Base-by-base conservation (phyloP, 2,329 filamentous ascomycete genomes). In the Aschersonia sp. region DNA sequence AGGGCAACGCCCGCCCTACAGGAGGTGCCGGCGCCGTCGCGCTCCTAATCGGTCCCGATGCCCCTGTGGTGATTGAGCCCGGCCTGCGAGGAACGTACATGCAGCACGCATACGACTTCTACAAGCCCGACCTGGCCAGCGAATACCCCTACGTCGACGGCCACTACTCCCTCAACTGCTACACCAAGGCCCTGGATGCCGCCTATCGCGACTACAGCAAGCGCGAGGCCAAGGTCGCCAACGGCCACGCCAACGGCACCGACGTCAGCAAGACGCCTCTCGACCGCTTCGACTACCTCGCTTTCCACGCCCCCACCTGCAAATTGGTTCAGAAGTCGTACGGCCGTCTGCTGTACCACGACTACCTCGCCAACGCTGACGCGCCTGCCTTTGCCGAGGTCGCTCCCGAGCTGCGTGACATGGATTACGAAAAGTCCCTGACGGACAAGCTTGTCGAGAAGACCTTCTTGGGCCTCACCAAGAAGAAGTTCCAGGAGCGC, bases 281-380 rank as follows among this genome's bases (percentile, higher is more conserved):
- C 50, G 85, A 90, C 66, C 81, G 84, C 60, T 92, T 92, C 65
- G 85, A 90, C 67, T 86, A 87, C 70, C 67, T 92, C 62, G 67
- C 80, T 51, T 92, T 89, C 79, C 86, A 92, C 66, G 76, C 86
- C 14, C 86, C 86, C 41, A 90, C 81, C 53, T 92, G 86, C 82
- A 92, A 92, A 73, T 74, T 88, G 49, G 86, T 92, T 51, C 73
- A 84, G 62, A 92, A 92, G 72, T 88, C 84, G 14, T 92, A 88
- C 62, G 86, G 78, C 50, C 83, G 86, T 55, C 74, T 92, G 54
- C 72, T 90, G 49, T 92, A 92, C 76, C 87, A 90, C 63, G 86
- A 92, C 69, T 92, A 83, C 72, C 74, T 90, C 37, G 69, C 71
- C 63, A 75, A 87, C 64, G 78, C 84, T 44, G 72, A 79, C 52